These are phyloP conservation scores for Paxillus involutus DNA, from an alignment of 768 basidiomycete genomes.

Conservation along the genomic window DNA sequence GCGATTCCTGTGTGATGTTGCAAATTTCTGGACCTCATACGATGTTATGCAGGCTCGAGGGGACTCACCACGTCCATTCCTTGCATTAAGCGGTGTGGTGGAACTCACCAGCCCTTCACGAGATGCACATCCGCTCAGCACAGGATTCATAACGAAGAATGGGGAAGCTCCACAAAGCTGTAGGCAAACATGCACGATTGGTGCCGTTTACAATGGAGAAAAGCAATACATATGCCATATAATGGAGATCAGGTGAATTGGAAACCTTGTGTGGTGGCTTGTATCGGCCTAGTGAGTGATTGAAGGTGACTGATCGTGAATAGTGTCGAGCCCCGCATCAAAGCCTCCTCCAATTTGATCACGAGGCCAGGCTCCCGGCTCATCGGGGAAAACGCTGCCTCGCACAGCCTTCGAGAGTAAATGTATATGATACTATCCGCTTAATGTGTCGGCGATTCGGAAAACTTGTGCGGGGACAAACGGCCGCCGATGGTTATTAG, in stretches of 20 bases:
- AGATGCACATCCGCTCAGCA: neutral
- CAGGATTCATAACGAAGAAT: neutral
- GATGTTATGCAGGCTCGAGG: constrained; percentile 4
- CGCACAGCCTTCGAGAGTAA: neutral
- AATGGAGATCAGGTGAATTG: neutral
- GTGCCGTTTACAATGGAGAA: constrained; percentile 12
- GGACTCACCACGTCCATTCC: neutral
- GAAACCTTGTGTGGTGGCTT: neutral
- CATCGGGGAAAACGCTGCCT: neutral
- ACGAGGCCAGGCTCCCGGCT: too few species aligned
- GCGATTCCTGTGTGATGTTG: neutral
- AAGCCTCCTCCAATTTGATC: constrained; percentile 5
- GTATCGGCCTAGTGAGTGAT: neutral
- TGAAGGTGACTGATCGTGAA: neutral
- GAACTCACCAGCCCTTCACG: constrained; percentile 1
- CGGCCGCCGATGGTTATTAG: neutral
- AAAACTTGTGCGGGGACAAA: neutral
- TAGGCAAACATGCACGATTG: constrained; percentile 22
- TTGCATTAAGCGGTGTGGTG: neutral
- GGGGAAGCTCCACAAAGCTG: neutral
- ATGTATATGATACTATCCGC: neutral
- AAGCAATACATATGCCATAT: constrained; percentile 7
- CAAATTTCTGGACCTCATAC: neutral
- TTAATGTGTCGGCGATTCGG: neutral
- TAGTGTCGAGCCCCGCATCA: neutral